A percentile compares a stretch with the other conserved stretches of the same genome.
phyloP scores from a whole-genome alignment of 495 filamentous ascomycete species.

The Penicillium nucicola region DNA sequence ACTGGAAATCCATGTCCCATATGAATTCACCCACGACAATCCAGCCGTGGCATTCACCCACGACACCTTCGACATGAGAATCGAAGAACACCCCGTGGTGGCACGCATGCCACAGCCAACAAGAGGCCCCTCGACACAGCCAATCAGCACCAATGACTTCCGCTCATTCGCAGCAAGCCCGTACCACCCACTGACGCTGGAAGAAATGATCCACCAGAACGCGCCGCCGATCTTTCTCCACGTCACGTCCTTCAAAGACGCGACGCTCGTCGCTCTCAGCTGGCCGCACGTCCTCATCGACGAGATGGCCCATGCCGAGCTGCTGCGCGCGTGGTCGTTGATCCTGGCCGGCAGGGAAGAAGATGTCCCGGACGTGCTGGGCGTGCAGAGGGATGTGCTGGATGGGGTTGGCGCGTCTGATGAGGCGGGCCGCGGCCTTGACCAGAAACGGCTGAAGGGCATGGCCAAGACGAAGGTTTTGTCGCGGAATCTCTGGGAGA shows the following conservation, averaged over 20 bases:
- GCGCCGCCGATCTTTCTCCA: conserved; percentile 45
- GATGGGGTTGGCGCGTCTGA: neutral
- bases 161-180: neutral
- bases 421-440: conserved; percentile 1
- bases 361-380: conserved; percentile 13
- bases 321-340: conserved; percentile 15
- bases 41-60: conserved; percentile 33
- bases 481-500: conserved; percentile 13
- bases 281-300: conserved; percentile 51
- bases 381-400: conserved; percentile 14
- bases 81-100: conserved; percentile 31
- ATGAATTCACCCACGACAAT: conserved; percentile 20
- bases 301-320: conserved; percentile 31
- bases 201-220: conserved; percentile 40
- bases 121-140: conserved; percentile 5
- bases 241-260: conserved; percentile 45
- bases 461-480: conserved; percentile 1
- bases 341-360: conserved; percentile 17
- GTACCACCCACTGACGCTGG: conserved; percentile 19
- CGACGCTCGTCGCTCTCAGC: conserved; percentile 42
- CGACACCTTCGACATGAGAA: conserved; percentile 20
- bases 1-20: conserved; percentile 39
- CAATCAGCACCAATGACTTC: neutral
- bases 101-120: conserved; percentile 24
- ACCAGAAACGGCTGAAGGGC: conserved; percentile 5